These are phyloP conservation scores for Neurospora tetrasperma DNA, from an alignment of 495 filamentous ascomycete species.

Conservation along the genomic window DNA sequence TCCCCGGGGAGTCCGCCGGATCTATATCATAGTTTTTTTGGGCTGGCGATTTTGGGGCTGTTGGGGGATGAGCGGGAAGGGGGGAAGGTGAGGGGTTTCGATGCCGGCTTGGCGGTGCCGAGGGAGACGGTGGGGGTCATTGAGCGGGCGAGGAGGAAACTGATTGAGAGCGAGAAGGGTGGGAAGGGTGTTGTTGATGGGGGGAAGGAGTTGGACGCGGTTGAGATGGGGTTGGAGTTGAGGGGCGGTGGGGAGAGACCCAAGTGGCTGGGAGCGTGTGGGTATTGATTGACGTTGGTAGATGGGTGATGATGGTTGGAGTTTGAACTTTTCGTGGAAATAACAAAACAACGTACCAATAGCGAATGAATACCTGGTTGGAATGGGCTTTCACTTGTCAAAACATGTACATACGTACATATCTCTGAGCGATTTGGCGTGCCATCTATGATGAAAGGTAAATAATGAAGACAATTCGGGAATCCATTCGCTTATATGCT, in stretches of 20 bases:
- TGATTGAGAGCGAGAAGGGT: conserved; percentile 16
- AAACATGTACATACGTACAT: not conserved
- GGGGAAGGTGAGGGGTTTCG: conserved; percentile 50
- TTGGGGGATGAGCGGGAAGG: conserved; percentile 45
- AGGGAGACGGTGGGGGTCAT: conserved; percentile 36
- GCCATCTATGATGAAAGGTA: not conserved
- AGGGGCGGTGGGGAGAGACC: not conserved
- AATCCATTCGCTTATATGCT: not conserved
- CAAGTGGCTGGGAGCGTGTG: not conserved
- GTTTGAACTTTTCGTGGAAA: not conserved
- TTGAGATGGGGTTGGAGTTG: conserved; percentile 17
- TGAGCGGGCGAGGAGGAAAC: conserved; percentile 21
- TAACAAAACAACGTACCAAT: not conserved
- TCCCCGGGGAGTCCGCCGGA: conserved; percentile 73
- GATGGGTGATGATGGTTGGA: not conserved
- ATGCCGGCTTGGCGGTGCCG: conserved; percentile 60
- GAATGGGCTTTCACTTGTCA: not conserved
- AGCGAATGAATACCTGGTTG: not conserved
- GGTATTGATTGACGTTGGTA: not conserved
- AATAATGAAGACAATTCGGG: not conserved
- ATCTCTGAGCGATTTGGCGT: not conserved
- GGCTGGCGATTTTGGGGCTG: conserved; percentile 63
- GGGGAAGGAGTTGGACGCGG: conserved; percentile 5
- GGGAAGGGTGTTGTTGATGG: not conserved
- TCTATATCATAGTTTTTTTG: conserved; percentile 83